phyloP scores from a whole-genome alignment of 2,329 filamentous ascomycete species.

The Diaporthe eres region DNA sequence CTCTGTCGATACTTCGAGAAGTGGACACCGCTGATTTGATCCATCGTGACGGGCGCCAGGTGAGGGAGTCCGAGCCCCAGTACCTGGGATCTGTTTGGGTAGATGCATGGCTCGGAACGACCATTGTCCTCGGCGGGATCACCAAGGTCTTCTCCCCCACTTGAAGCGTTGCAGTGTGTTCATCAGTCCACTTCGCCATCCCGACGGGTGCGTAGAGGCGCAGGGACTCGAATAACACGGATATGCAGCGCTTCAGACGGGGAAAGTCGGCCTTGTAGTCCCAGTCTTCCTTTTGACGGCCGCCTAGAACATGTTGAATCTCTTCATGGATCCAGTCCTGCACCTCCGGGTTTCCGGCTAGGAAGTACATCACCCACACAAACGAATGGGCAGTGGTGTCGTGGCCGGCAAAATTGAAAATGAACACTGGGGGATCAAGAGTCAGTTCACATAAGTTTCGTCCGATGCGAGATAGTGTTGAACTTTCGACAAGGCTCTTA shows the following conservation, averaged over 20 bases:
- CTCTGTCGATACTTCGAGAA: not conserved
- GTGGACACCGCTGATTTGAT: constrained; percentile 36
- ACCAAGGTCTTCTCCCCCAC: constrained; percentile 42
- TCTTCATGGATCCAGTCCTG: constrained; percentile 63
- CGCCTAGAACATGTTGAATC: constrained; percentile 47
- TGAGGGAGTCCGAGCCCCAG: constrained; percentile 47
- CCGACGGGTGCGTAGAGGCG: constrained; percentile 56
- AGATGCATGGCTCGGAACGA: constrained; percentile 43
- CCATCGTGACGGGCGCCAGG: constrained; percentile 48
- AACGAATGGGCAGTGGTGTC: constrained; percentile 64
- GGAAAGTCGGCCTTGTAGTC: constrained; percentile 56
- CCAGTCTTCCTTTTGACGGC: constrained; percentile 47
- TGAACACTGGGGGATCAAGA: constrained; percentile 51
- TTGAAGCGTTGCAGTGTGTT: not conserved
- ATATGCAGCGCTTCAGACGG: constrained; percentile 56
- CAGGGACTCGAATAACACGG: constrained; percentile 58
- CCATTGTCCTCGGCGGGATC: constrained; percentile 45
- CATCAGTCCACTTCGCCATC: constrained; percentile 19
- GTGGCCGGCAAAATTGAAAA: constrained; percentile 65
- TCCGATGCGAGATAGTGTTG: not conserved
- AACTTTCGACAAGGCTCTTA: not conserved
- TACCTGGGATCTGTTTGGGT: constrained; percentile 47
- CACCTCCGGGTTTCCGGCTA: constrained; percentile 59
- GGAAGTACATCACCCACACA: constrained; percentile 57
- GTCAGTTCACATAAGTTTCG: not conserved